phyloP scores from a whole-genome alignment of 2,329 filamentous ascomycete genomes.

The Graphilbum ipis-grandicollis region DNA sequence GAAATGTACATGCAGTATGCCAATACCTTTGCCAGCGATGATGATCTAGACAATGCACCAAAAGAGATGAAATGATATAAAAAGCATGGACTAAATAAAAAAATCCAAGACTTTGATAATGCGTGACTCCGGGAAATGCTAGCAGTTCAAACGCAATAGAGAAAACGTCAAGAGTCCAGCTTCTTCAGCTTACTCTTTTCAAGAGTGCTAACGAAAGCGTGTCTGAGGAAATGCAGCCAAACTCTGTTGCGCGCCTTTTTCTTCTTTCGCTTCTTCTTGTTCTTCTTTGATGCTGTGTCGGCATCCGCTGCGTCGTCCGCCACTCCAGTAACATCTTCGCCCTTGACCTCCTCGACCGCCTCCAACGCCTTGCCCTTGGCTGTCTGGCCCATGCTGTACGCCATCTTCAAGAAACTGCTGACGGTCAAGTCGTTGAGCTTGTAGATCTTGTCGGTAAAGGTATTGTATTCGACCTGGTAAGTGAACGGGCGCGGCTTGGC shows the following conservation, averaged over 20 bases:
- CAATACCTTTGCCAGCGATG: too few species aligned
- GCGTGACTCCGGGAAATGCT: too few species aligned
- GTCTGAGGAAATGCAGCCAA: slow-evolving; percentile 61
- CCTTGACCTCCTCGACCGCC: slow-evolving; percentile 11
- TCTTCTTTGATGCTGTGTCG: slow-evolving; percentile 23
- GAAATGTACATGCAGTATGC: too few species aligned
- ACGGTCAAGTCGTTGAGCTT: slow-evolving; percentile 71
- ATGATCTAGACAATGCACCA: too few species aligned
- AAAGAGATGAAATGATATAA: too few species aligned
- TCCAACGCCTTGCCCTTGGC: slow-evolving; percentile 7
- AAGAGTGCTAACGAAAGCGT: slow-evolving; percentile 65
- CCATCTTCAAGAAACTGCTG: slow-evolving; percentile 60
- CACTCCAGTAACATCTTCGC: slow-evolving; percentile 14
- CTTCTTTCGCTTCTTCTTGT: slow-evolving; percentile 33
- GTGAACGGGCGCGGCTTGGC: slow-evolving; percentile 47
- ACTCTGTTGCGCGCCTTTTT: slow-evolving; percentile 43
- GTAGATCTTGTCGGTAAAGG: slow-evolving; percentile 58
- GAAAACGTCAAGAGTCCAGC: too few species aligned
- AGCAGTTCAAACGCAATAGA: too few species aligned
- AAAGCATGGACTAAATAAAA: too few species aligned
- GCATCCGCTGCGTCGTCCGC: slow-evolving; percentile 20
- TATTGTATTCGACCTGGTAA: slow-evolving; percentile 78
- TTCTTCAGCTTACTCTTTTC: slow-evolving; percentile 46
- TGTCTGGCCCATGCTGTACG: slow-evolving; percentile 53
- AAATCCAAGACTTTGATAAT: too few species aligned